These are phyloP conservation scores for Xylariaceae sp. DNA, from an alignment of 2,329 filamentous ascomycete species.

Conservation along the genomic window DNA sequence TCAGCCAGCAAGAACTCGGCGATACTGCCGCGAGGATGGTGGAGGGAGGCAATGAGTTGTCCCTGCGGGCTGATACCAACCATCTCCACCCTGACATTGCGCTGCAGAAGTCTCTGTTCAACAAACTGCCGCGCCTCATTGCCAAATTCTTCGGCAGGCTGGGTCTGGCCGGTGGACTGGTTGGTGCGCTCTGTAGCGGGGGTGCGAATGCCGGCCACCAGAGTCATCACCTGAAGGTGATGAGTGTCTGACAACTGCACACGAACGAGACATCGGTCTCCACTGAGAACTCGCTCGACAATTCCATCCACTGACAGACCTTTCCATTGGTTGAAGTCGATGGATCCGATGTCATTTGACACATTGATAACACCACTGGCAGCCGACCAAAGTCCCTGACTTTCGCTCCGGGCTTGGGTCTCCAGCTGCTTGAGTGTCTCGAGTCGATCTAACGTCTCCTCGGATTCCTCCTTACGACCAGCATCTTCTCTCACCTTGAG, in stretches of 20 bases:
- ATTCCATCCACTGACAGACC: constrained; percentile 78
- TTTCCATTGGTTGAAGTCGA: constrained; percentile 79
- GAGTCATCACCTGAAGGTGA: constrained; percentile 82
- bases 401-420: constrained; percentile 68
- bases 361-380: constrained; percentile 65
- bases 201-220: constrained; percentile 82
- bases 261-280: constrained; percentile 82
- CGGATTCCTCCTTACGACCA: constrained; percentile 81
- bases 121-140: constrained; percentile 86
- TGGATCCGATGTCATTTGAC: constrained; percentile 72
- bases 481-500: constrained; percentile 91
- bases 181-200: constrained; percentile 85
- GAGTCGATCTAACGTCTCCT: constrained; percentile 65
- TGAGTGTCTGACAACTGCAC: constrained; percentile 74
- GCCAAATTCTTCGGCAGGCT: constrained; percentile 82
- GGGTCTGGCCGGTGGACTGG: constrained; percentile 63
- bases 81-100: constrained; percentile 74
- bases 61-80: constrained; percentile 85
- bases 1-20: constrained; percentile 85
- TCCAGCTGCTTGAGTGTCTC: constrained; percentile 75
- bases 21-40: constrained; percentile 89
- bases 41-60: constrained; percentile 79
- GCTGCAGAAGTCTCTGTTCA: constrained; percentile 78
- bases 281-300: constrained; percentile 85
- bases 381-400: constrained; percentile 75